phyloP scores from a whole-genome alignment of 306 rosid species.

The Cicer yamashitae region DNA sequence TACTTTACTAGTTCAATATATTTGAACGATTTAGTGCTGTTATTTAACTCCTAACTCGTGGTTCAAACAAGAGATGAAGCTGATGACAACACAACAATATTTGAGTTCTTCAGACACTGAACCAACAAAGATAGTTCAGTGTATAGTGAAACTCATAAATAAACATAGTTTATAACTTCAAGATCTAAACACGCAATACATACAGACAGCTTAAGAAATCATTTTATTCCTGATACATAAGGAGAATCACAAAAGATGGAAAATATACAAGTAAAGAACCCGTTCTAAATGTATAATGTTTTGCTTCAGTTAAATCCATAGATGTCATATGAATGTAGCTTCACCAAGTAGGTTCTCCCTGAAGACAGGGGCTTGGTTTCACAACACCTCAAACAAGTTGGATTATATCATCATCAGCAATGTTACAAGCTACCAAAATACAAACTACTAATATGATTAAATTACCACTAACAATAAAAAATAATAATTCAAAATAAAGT shows the following conservation, averaged over 20 bases:
- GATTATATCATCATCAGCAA: slow-evolving; percentile 56
- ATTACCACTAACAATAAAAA: no score
- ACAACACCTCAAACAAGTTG: slow-evolving; percentile 60
- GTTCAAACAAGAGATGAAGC: slow-evolving; percentile 58
- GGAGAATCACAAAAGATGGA: no score
- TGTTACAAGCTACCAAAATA: neutral
- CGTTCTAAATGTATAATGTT: no score
- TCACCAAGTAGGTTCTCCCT: slow-evolving; percentile 88
- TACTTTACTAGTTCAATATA: no score
- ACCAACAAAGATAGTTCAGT: slow-evolving; percentile 10
- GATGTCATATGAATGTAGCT: slow-evolving; percentile 56
- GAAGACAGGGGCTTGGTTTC: slow-evolving; percentile 68
- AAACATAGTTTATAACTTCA: no score
- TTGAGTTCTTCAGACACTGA: slow-evolving; percentile 69
- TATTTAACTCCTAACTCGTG: slow-evolving; percentile 76
- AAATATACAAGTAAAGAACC: no score
- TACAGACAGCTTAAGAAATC: no score
- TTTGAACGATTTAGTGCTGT: slow-evolving; percentile 50
- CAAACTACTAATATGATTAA: no score
- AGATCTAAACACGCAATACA: no score
- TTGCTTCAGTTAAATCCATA: slow-evolving; percentile 60
- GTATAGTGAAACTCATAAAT: slow-evolving; percentile 66
- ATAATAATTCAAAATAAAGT: no score
- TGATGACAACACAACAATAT: slow-evolving; percentile 74
- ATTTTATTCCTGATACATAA: no score